Conservation (phyloP, 106 monocot species). For the Narthecium ossifragum region DNA sequence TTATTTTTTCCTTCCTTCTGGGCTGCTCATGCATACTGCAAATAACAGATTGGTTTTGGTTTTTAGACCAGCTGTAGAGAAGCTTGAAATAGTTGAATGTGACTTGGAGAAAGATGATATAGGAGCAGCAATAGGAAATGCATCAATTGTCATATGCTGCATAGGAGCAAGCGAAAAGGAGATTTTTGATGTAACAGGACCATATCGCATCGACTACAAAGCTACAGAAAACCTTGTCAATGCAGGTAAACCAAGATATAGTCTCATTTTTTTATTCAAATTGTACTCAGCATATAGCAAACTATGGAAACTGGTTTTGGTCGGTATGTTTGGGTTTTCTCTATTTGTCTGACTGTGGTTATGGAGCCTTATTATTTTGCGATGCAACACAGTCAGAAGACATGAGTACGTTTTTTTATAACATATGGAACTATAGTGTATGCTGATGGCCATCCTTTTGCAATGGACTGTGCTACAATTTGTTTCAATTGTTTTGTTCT, state of each 20-base stretch:
- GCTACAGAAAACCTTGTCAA: conserved; percentile 77
- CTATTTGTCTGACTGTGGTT: too few species aligned
- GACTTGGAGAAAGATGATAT: conserved; percentile 74
- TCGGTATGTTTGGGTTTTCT: too few species aligned
- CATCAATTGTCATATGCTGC: conserved; percentile 79
- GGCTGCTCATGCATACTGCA: conserved; percentile 12
- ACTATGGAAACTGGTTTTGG: too few species aligned
- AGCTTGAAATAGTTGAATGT: conserved; percentile 81
- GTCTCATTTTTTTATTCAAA: conserved; percentile 1
- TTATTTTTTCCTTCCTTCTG: neutral
- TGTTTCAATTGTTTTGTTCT: too few species aligned
- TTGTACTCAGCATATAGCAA: neutral
- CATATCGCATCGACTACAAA: conserved; percentile 86
- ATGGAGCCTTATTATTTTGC: too few species aligned
- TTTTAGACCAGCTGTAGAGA: conserved; percentile 82
- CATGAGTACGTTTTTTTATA: too few species aligned
- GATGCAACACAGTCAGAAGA: too few species aligned
- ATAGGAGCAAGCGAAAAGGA: conserved; percentile 98
- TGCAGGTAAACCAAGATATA: too few species aligned
- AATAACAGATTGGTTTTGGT: conserved; percentile 40
- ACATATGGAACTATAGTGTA: too few species aligned
- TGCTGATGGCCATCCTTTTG: too few species aligned
- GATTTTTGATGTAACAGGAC: conserved; percentile 80
- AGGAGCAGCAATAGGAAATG: conserved; percentile 52
- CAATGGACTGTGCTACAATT: too few species aligned